Conservation (phyloP, 2,329 filamentous ascomycete species). For the Calonectria henricotiae region DNA sequence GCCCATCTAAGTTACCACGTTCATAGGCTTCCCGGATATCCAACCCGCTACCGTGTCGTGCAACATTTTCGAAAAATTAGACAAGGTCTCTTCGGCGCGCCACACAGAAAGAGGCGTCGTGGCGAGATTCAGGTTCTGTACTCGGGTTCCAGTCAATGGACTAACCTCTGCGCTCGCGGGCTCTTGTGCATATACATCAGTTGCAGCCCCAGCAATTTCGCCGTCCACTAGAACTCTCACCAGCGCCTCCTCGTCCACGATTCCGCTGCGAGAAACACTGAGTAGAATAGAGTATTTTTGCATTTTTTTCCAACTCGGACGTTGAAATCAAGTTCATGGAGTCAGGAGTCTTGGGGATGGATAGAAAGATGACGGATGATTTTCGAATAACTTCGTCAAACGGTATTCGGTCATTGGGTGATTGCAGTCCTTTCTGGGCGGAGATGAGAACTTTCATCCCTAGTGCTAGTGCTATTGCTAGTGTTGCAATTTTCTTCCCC, state of each 20-base stretch:
- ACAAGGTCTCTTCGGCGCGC: slow-evolving; percentile 12
- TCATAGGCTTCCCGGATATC: slow-evolving; percentile 3
- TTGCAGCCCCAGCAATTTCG: slow-evolving; percentile 24
- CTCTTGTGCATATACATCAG: slow-evolving; percentile 24
- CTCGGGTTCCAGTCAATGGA: slow-evolving; percentile 8
- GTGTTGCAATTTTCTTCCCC: slow-evolving; percentile 9
- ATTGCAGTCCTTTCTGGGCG: neutral
- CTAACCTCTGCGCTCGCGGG: slow-evolving; percentile 2
- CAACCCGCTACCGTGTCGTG: neutral
- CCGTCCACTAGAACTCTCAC: slow-evolving; percentile 10
- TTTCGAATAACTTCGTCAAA: slow-evolving; percentile 26
- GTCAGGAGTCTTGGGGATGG: neutral
- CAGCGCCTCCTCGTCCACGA: slow-evolving; percentile 18
- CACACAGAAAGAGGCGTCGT: slow-evolving; percentile 22
- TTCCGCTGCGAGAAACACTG: slow-evolving; percentile 22
- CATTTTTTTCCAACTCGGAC: slow-evolving; percentile 14
- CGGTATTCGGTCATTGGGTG: neutral
- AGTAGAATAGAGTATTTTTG: slow-evolving; percentile 11
- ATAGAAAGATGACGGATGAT: slow-evolving; percentile 21
- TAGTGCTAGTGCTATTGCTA: slow-evolving; percentile 14
- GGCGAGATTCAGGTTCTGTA: slow-evolving; percentile 14
- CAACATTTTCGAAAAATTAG: slow-evolving; percentile 5
- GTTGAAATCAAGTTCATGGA: slow-evolving; percentile 15
- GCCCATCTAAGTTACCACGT: slow-evolving; percentile 1
- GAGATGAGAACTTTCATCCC: slow-evolving; percentile 20